Evolutionary conservation across 192 early-diverging fungal species (phyloP).

Genomic region (Coemansia asiatica): DNA sequence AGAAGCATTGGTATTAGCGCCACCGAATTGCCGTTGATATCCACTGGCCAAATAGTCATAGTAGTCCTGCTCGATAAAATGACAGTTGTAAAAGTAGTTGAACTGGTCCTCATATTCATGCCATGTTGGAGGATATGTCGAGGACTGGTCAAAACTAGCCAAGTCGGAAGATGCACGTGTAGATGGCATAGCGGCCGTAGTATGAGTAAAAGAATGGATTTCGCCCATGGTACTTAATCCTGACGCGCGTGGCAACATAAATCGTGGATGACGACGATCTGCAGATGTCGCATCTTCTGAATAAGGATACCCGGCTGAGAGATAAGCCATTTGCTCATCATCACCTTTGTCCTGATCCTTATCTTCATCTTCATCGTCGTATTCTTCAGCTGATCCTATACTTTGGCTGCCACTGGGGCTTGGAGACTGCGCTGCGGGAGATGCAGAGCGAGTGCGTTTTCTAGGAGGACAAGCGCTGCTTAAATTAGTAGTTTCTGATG

Average conservation of each 20-base stretch:
- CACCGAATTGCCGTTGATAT: neutral
- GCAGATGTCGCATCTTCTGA: neutral
- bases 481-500: neutral
- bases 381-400: neutral
- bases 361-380: neutral
- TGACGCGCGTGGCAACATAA: slow-evolving; percentile 44
- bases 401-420: neutral
- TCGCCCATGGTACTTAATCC: slow-evolving; percentile 54
- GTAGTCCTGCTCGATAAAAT: slow-evolving; percentile 53
- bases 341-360: neutral
- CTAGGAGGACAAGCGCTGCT: neutral
- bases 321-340: neutral
- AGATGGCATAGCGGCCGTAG: slow-evolving; percentile 14
- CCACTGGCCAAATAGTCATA: slow-evolving; percentile 36
- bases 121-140: slow-evolving; percentile 43
- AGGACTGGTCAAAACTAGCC: slow-evolving; percentile 17
- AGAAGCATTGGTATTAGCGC: neutral
- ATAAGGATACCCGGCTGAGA: neutral
- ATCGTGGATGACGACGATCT: slow-evolving; percentile 27
- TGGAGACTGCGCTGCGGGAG: neutral
- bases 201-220: slow-evolving; percentile 37
- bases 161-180: slow-evolving; percentile 14
- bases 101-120: slow-evolving; percentile 55
- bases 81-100: slow-evolving; percentile 55
- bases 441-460: slow-evolving; percentile 1